Conservation (phyloP, 768 basidiomycete genomes). For the Auricularia cornea region DNA sequence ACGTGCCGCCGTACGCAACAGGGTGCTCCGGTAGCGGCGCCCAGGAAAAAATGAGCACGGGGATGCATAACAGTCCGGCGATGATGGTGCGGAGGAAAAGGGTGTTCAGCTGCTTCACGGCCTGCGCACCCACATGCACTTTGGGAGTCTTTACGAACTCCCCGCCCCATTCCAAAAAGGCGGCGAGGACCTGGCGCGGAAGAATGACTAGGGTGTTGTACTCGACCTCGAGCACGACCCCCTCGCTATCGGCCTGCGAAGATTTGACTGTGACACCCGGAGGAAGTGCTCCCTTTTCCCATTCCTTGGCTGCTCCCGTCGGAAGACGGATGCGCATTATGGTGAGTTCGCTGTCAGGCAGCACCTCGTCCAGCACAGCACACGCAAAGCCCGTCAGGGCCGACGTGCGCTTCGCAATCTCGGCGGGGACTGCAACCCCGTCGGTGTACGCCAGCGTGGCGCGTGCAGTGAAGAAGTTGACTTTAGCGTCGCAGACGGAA, state of each 20-base stretch:
- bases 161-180: constrained; percentile 14
- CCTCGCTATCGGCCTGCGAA: not conserved
- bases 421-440: not conserved
- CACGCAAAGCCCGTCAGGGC: not conserved
- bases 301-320: not conserved
- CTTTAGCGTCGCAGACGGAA: not conserved
- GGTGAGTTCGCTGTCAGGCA: not conserved
- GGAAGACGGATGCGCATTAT: not conserved
- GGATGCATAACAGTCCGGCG: constrained; percentile 27
- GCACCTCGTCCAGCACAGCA: not conserved
- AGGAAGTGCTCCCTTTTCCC: not conserved
- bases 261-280: not conserved
- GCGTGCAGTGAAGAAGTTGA: not conserved
- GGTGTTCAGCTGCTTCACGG: constrained; percentile 23
- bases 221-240: not conserved
- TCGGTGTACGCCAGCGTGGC: not conserved
- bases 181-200: constrained; percentile 27
- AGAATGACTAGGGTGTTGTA: not conserved
- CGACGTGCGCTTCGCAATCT: not conserved
- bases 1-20: constrained; percentile 27
- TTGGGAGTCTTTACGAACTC: constrained; percentile 17
- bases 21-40: constrained; percentile 27
- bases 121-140: constrained; percentile 17
- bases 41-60: constrained; percentile 37
- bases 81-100: constrained; percentile 23